A percentile compares a stretch with the other conserved stretches of the same genome.
phyloP scores from a whole-genome alignment of 139 green algal genomes.

The Tetraselmis chui region DNA sequence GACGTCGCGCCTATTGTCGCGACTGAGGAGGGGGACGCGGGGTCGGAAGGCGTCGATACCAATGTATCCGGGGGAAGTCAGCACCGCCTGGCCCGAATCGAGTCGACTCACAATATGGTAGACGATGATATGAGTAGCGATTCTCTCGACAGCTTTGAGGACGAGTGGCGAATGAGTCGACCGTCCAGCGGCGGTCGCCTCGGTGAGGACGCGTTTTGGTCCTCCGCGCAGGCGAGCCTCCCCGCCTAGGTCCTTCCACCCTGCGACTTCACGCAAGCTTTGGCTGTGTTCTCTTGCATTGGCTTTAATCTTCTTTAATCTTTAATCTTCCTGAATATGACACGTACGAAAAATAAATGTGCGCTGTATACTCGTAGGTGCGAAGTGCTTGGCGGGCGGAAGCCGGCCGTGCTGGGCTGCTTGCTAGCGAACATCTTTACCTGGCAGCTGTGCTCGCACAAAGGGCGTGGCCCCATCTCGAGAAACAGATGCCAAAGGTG shows the following conservation, averaged over 20 bases:
- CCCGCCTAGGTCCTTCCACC: not conserved
- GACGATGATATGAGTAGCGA: not conserved
- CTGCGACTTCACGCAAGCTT: not conserved
- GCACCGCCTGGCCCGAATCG: too few species aligned
- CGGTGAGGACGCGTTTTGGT: not conserved
- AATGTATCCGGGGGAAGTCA: too few species aligned
- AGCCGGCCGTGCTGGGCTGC: not conserved
- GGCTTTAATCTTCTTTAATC: not conserved
- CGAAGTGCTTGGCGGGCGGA: not conserved
- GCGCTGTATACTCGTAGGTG: not conserved
- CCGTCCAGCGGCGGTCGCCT: not conserved
- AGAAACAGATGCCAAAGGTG: not conserved
- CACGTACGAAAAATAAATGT: too few species aligned
- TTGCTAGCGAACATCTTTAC: not conserved
- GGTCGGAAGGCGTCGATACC: too few species aligned
- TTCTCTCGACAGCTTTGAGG: not conserved
- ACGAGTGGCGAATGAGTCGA: not conserved
- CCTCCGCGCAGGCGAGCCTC: not conserved
- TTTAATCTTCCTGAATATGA: too few species aligned
- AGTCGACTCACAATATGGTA: not conserved
- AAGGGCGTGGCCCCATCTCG: not conserved
- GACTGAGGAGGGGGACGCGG: not conserved
- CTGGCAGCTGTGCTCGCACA: not conserved
- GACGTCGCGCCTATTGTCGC: not conserved
- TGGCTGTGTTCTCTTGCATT: not conserved